Base-by-base conservation (phyloP, 768 basidiomycete genomes). In the Russula earlei region DNA sequence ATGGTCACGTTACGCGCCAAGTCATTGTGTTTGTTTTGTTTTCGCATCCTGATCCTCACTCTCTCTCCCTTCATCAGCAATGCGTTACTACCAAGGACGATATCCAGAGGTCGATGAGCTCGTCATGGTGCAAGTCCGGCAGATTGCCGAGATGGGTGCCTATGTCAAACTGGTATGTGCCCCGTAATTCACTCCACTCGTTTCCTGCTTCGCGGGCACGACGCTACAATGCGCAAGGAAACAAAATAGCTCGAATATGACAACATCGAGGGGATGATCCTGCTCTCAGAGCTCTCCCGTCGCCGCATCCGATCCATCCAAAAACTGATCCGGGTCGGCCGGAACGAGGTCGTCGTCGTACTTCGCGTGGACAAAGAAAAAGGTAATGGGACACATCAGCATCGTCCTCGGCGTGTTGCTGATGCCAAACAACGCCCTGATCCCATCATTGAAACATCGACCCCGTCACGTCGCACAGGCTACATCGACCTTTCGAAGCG, bases 401-500 rank as follows among this genome's bases (percentile, higher is more conserved):
- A 12, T 24, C 37, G 17, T 19, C n/a, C 37, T n/a, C 38, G n/a
- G 4, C 14, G 1, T 14, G n/a, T n/a, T n/a, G n/a, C n/a, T n/a
- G n/a, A n/a, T 15, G 1, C 34, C 34, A 10, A 2, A 36, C 7
- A 10, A n/a, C 41, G 24, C 25, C 43, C 25, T 44, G 12, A 43
- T 43, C 7, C 9, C 6, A 27, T 8, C n/a, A 5, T 22, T 5
- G n/a, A n/a, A 3, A 3, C 40, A 31, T 4, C 29, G 10, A 7
- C 40, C 2, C 9, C 40, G 1, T 19, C 25, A 20, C 34, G 1
- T 41, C 20, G n/a, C 17, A 34, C 62, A 95, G 93, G 95, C 10
- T 98, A 99, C 72, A 99, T 99, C 68, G 96, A 99, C 79, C 78
- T 98, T 24, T 97, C 94, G 47, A 99, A 99, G 76, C 84, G 96